A percentile compares a stretch with the other conserved stretches of the same genome.
phyloP scores from a whole-genome alignment of 2,329 filamentous ascomycete species.

The Hypoxylon rubiginosum region DNA sequence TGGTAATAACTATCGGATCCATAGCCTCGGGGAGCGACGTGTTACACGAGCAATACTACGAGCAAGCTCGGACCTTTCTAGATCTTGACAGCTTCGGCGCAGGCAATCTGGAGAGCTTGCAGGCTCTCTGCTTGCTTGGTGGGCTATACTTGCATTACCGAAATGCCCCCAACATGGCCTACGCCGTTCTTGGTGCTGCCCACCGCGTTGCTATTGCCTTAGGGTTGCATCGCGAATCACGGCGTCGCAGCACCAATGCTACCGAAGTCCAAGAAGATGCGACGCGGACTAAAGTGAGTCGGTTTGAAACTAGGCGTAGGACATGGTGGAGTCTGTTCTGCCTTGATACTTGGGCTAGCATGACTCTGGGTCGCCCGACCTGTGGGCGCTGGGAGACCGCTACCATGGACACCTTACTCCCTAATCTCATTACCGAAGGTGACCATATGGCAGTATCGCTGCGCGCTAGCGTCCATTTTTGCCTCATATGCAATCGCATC shows the following conservation, averaged over 20 bases:
- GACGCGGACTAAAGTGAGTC: constrained; percentile 8
- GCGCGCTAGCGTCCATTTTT: constrained; percentile 31
- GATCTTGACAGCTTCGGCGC: constrained; percentile 39
- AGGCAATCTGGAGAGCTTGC: constrained; percentile 36
- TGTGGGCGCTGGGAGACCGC: constrained; percentile 36
- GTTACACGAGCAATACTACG: constrained; percentile 38
- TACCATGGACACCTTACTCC: constrained; percentile 35
- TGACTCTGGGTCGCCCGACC: constrained; percentile 37
- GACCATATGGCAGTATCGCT: constrained; percentile 37
- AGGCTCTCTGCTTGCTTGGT: constrained; percentile 38
- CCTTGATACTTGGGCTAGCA: constrained; percentile 39
- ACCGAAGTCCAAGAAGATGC: constrained; percentile 11
- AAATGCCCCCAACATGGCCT: constrained; percentile 40
- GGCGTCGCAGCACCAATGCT: constrained; percentile 18
- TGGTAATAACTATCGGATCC: constrained; percentile 40
- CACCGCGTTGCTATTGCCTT: constrained; percentile 37
- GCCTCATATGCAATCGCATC: constrained; percentile 37
- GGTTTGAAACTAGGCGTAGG: constrained; percentile 34
- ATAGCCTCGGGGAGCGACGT: constrained; percentile 40
- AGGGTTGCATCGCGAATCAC: constrained; percentile 35
- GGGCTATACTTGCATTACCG: constrained; percentile 37
- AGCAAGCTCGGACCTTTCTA: constrained; percentile 33
- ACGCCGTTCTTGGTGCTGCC: constrained; percentile 33
- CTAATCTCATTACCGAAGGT: constrained; percentile 25
- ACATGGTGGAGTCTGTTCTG: constrained; percentile 41